Evolutionary conservation across 306 rosid species (phyloP), one percentile per base, ranked within the genome.

Genomic region (Gynostemma pentaphyllum): DNA sequence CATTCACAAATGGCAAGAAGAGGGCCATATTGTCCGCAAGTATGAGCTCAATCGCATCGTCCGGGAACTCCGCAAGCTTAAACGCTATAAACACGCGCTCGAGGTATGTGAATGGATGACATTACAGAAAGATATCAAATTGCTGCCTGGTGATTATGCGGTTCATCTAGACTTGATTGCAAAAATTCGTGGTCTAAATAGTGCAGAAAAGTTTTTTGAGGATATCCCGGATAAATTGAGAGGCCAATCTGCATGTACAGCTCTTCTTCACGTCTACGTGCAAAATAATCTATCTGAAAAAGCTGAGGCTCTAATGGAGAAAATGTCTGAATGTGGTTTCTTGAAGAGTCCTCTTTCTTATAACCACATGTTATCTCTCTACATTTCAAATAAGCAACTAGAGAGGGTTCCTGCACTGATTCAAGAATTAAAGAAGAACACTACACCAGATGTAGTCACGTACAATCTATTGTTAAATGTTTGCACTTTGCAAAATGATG

Each of bases 61-160:
- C 39, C 92, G 96, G 3, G 95, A 88, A 79, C 96, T 92, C 44
- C 98, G 98, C 40, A 77, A 80, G 85, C 77, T 62, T 66, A 86
- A 80, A 71, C 86, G 95, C 23, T 84, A 72, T 81, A 88, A 88
- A 64, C 98, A 92, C 72, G 96, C 98, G 3, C 95, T 92, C 28
- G 95, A 92, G 98, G 98, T 88, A 16, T 92, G 94, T 72, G 98
- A 92, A 78, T 92, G 98, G 96, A 88, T 85, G 98, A 82, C 77
- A 62, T 68, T 74, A 62, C 94, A 86, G 73, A 60, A 81, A 67
- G 87, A 86, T 66, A 77, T 88, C 47, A 82, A 80, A 72, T 78
- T 88, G 66, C 72, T 74, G 40, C 72, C 82, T 5, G 96, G 96
- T 37, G 98, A 92, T 57, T 88, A 88, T 69, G 98, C 95, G 6